Evolutionary conservation across 306 rosid species (phyloP).

Genomic region (Carpinus viminea): DNA sequence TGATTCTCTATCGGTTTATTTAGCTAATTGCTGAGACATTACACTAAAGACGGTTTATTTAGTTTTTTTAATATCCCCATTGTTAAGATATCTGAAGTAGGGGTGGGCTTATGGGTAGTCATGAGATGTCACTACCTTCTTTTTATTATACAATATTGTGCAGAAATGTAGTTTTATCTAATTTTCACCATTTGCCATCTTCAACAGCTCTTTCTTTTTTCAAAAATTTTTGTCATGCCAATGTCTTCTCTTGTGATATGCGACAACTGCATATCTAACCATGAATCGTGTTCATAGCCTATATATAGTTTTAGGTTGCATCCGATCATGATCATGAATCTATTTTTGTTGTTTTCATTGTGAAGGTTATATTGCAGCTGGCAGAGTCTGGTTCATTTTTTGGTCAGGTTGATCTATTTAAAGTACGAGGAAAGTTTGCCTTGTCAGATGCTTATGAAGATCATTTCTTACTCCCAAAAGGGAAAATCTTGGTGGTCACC

Average conservation of each 20-base stretch:
- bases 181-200: background rate
- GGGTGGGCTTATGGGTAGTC: background rate
- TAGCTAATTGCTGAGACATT: background rate
- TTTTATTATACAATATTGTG: background rate
- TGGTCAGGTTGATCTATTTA: slow-evolving; percentile 94
- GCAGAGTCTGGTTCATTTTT: slow-evolving; percentile 99
- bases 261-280: background rate
- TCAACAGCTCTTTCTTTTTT: background rate
- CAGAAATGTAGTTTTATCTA: background rate
- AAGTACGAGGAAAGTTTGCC: slow-evolving; percentile 98
- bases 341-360: slow-evolving; percentile 30
- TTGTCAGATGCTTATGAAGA: slow-evolving; percentile 97
- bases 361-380: slow-evolving; percentile 89
- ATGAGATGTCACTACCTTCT: background rate
- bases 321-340: background rate
- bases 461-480: slow-evolving; percentile 89
- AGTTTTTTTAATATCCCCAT: background rate
- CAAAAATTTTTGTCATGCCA: background rate
- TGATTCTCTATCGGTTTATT: background rate
- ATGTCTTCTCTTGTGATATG: background rate
- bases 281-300: background rate
- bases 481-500: slow-evolving; percentile 75
- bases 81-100: background rate
- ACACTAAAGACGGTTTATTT: background rate
- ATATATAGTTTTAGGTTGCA: background rate